Evolutionary conservation across 2,329 filamentous ascomycete genomes (phyloP), one percentile per base, ranked within the genome.

Genomic region (Dactylella cylindrospora): DNA sequence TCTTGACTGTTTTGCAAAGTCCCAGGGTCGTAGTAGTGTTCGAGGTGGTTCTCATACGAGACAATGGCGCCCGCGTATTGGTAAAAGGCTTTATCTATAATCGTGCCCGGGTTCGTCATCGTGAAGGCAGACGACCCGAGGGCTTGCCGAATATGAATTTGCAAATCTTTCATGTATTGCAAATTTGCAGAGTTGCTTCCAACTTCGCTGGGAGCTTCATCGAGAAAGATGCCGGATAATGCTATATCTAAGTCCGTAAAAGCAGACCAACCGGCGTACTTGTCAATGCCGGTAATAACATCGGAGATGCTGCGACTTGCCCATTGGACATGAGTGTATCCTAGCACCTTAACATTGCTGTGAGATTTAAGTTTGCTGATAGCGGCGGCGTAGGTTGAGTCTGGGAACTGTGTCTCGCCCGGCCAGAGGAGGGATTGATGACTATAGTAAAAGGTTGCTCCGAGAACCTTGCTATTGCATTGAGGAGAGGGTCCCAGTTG

Each of bases 251-350:
- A n/a, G 3, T 5, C 17, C 3, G 3, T 29, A 17, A 47, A 36
- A 9, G 20, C 28, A 10, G 20, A 28, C 51, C 51, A 55, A 2
- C 28, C 51, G n/a, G 28, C 35, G 25, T 55, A 55, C n/a, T 4
- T 49, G n/a, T 41, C 19, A 12, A 57, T 35, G 25, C 49, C 44
- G 2, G 25, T 22, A 15, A 20, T 38, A 5, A 49, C 52, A 19
- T 49, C 52, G 7, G 23, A 3, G 3, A 57, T 2, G 12, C 22
- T 49, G 13, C 44, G 20, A 1, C 36, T n/a, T 6, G 28, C 25
- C 9, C 49, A 55, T 3, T 41, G 49, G 13, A 49, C 26, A n/a
- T 55, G 51, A 23, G 49, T 43, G 15, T 55, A 55, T 35, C 51
- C 51, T 1, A 55, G 22, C 4, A 43, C 0, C 22, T 25, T 49